A percentile compares a stretch with the other conserved stretches of the same genome.
These are phyloP conservation scores for Rosellinia necatrix DNA, from an alignment of 2,329 filamentous ascomycete genomes.

Conservation along the genomic window DNA sequence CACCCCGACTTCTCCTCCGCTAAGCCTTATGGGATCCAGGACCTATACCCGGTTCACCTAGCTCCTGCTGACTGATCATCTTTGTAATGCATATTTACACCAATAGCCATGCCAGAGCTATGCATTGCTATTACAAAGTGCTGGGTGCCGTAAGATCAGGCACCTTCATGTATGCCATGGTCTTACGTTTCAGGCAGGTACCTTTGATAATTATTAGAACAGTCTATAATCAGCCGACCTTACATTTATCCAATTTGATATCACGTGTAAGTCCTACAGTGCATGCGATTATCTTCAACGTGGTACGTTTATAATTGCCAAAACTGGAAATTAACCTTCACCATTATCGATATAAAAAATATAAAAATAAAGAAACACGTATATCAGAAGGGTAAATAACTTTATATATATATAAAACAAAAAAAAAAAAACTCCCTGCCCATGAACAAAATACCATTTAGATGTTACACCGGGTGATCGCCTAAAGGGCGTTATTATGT, in stretches of 20 bases:
- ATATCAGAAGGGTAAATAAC: too few species aligned
- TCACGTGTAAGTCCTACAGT: background rate
- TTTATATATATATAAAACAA: too few species aligned
- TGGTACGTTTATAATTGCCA: too few species aligned
- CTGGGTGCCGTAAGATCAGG: constrained; percentile 5
- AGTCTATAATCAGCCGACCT: background rate
- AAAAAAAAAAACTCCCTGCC: too few species aligned
- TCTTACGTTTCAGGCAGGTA: background rate
- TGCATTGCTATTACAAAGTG: constrained; percentile 8
- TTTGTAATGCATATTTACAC: constrained; percentile 22
- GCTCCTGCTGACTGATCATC: constrained; percentile 24
- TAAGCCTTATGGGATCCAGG: constrained; percentile 25
- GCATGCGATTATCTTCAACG: too few species aligned
- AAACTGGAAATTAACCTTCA: too few species aligned
- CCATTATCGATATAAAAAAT: too few species aligned
- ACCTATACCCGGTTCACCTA: constrained; percentile 2
- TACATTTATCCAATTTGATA: background rate
- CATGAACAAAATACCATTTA: too few species aligned
- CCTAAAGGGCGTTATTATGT: too few species aligned
- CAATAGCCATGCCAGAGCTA: background rate
- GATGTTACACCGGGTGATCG: too few species aligned
- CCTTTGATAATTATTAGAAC: constrained; percentile 14
- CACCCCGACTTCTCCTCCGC: constrained; percentile 4
- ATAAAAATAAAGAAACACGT: too few species aligned
- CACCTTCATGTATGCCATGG: background rate